Evolutionary conservation across 768 basidiomycete genomes (phyloP), one percentile per base, ranked within the genome.

Genomic region (Trametes coccinea): DNA sequence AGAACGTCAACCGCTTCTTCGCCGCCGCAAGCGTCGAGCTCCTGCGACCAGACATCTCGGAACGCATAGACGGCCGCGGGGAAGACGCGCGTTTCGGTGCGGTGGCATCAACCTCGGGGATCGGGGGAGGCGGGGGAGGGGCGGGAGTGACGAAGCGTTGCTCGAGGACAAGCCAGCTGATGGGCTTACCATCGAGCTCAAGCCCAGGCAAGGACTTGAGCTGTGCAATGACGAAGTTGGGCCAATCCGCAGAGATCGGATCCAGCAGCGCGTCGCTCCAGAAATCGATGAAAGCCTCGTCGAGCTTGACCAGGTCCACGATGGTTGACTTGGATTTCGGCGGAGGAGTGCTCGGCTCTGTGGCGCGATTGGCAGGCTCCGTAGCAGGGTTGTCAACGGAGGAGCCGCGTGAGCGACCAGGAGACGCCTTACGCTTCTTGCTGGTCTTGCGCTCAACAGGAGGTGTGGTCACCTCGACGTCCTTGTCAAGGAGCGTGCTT

Each of bases 241-340:
- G 90, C 89, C 87, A 91, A 45, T 75, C 72, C 1, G 78, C 71
- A 0, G 87, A 77, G 59, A 90, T 80, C 16, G 88, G 84, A 67
- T 93, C 90, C 14, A 86, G 75, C 34, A 92, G 69, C 2, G 89
- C 82, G 67, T 93, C 90, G 53, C 79, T 82, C 89, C 90, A 92
- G 70, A 91, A 91, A 71, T 93, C 90, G 56, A 92, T 74, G 71
- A 93, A 92, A 1, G 90, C 89, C 67, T 92, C 90, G 67, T 93
- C 91, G 10, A 93, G 69, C 61, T 84, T 80, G n/a, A 86, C 74
- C 39, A 83, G 64, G 13, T 78, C 74, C 10, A 87, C 72, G 8
- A 74, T 71, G 0, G 79, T 78, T 22, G 80, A 75, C 50, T 76
- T 78, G n/a, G 69, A 66, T 53, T 54, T 62, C 11, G 56, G 62